Base-by-base conservation (phyloP, 352 stramenopile species). In the Phytophthora pseudosyringae region DNA sequence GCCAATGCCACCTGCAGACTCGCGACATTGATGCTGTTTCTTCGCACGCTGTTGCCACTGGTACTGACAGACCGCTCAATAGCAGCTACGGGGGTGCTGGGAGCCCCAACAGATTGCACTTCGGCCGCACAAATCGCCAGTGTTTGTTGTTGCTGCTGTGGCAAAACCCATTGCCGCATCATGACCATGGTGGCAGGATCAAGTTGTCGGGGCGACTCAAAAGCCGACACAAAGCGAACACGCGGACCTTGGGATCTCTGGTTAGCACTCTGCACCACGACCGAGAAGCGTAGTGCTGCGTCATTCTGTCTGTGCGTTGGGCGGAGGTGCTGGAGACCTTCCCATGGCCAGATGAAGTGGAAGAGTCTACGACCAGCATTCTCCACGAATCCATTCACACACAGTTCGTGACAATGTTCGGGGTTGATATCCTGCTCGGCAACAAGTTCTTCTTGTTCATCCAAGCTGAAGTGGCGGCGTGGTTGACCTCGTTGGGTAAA, bases 401-500 rank as follows among this genome's bases (percentile, higher is more conserved):
- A 94, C 15, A 94, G 59, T 33, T 94, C 83, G 43, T 94, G 86
- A 43, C 86, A 94, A 40, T 91, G 69, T 45, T 90, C 80, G 1
- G 80, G 75, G 11, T 64, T 69, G 47, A 94, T 83, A 31, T 88
- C 73, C 33, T 89, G 71, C 52, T 86, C 75, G 1, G 80, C 73
- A 4, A 73, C 40, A 7, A 80, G 45, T 46, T 77, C 68, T 53
- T 73, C 64, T 57, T 74, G 68, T 26, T 71, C 47, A 32, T 76
- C 52, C 41, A 73, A 45, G 26, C 53, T 70, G 26, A 76, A 67
- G 15, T 67, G 52, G 15, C 48, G 58, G 8, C 59, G 52, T 36
- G 58, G 53, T 10, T 70, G 52, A 13, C 51, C 52, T 31, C 38
- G 48, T 40, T 47, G 61, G 11, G 55, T 45, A 45, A 71, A 68